Evolutionary conservation across 306 rosid species (phyloP).

Genomic region (Boehmeria nivea): DNA sequence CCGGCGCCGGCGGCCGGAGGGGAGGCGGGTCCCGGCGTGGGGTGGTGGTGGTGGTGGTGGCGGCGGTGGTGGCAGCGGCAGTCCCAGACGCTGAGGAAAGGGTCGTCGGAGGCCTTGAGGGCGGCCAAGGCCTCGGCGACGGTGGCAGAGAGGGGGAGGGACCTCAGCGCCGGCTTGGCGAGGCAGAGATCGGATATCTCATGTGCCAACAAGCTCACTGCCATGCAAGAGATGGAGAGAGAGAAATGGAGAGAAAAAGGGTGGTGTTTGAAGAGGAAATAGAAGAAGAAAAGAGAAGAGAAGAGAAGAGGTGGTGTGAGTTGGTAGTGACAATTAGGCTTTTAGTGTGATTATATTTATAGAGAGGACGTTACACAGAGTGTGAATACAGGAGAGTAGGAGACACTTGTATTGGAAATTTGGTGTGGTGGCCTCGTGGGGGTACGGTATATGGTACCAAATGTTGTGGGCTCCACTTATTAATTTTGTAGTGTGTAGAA

Average conservation of each 20-base stretch:
- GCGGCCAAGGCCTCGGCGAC: conserved; percentile 64
- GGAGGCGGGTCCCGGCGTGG: conserved; percentile 7
- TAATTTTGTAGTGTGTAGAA: too few relatives aligned
- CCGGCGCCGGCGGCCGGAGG: background rate
- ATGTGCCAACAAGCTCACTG: conserved; percentile 66
- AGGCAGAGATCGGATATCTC: conserved; percentile 97
- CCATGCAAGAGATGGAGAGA: conserved; percentile 55
- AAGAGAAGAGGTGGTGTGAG: background rate
- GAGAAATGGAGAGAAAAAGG: background rate
- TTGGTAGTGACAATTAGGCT: background rate
- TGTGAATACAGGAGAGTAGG: too few relatives aligned
- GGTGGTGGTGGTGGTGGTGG: conserved; percentile 12
- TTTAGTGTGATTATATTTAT: too few relatives aligned
- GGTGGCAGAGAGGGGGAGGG: conserved; percentile 55
- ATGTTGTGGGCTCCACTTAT: background rate
- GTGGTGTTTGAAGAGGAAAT: background rate
- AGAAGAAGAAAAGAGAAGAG: background rate
- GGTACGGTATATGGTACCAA: conserved; percentile 4
- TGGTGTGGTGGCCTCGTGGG: background rate
- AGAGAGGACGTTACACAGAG: background rate
- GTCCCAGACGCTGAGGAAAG: conserved; percentile 75
- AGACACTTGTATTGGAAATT: conserved; percentile 5
- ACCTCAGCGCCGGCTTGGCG: conserved; percentile 89
- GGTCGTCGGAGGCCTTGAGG: conserved; percentile 54
- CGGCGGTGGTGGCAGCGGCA: conserved; percentile 32